A percentile compares a stretch with the other conserved stretches of the same genome.
Evolutionary conservation across 306 rosid genomes (phyloP).

Genomic region (Quillaja saponaria): DNA sequence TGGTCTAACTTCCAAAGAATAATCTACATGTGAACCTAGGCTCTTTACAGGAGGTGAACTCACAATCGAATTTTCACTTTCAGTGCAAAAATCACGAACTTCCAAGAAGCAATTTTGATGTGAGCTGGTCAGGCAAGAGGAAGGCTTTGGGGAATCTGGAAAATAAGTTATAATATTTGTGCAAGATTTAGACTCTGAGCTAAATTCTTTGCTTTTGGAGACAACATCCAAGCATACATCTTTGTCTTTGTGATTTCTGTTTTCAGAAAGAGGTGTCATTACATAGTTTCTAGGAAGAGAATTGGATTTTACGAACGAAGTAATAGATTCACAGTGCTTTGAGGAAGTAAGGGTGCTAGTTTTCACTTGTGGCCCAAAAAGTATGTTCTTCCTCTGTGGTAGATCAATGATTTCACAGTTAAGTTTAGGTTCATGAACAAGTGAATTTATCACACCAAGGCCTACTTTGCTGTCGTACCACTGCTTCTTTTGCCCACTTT

Average conservation of each 20-base stretch:
- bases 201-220: slow-evolving; percentile 31
- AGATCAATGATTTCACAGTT: slow-evolving; percentile 44
- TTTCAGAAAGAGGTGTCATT: slow-evolving; percentile 44
- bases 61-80: slow-evolving; percentile 26
- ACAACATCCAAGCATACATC: slow-evolving; percentile 32
- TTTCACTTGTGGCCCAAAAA: slow-evolving; percentile 73
- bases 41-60: slow-evolving; percentile 32
- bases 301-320: slow-evolving; percentile 50
- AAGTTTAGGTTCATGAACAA: slow-evolving; percentile 52
- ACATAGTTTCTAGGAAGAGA: slow-evolving; percentile 77
- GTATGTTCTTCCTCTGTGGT: slow-evolving; percentile 55
- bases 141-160: slow-evolving; percentile 42
- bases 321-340: slow-evolving; percentile 36
- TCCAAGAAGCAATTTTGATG: slow-evolving; percentile 32
- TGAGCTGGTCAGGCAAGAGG: slow-evolving; percentile 34
- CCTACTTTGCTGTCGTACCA: slow-evolving; percentile 58
- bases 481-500: slow-evolving; percentile 45
- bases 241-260: slow-evolving; percentile 39
- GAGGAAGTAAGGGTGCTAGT: slow-evolving; percentile 41
- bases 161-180: slow-evolving; percentile 33
- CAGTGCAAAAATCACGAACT: slow-evolving; percentile 32
- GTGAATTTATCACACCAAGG: slow-evolving; percentile 71
- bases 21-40: slow-evolving; percentile 31
- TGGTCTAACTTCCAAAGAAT: slow-evolving; percentile 41
- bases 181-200: slow-evolving; percentile 37